Conservation (phyloP, 306 rosid species). For the Quillaja saponaria region DNA sequence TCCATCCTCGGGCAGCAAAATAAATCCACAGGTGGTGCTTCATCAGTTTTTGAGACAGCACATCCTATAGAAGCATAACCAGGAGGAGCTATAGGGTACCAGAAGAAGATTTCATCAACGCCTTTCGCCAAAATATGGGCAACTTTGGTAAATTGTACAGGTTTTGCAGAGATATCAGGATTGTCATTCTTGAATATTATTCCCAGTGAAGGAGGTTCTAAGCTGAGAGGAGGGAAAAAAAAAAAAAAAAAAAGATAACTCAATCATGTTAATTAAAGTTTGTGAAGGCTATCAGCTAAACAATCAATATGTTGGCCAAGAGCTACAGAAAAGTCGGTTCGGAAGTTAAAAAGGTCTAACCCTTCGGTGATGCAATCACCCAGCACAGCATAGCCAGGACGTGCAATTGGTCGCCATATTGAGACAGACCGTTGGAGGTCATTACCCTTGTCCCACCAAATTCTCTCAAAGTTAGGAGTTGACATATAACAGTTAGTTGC, state of each 20-base stretch:
- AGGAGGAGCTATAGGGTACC: conserved; percentile 97
- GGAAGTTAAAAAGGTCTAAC: conserved; percentile 48
- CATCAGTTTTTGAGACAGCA: conserved; percentile 75
- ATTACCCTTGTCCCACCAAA: conserved; percentile 98
- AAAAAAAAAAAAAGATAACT: conserved; percentile 23
- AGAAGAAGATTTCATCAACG: conserved; percentile 83
- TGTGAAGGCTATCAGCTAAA: conserved; percentile 19
- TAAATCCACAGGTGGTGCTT: conserved; percentile 62
- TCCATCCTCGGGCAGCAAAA: conserved; percentile 98
- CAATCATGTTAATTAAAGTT: conserved; percentile 9
- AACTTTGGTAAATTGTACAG: conserved; percentile 92
- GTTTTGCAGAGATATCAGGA: conserved; percentile 82
- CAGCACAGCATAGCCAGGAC: conserved; percentile 73
- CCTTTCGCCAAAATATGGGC: conserved; percentile 79
- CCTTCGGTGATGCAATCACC: conserved; percentile 98
- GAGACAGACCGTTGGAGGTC: conserved; percentile 82
- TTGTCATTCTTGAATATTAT: conserved; percentile 77
- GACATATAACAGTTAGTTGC: conserved; percentile 67
- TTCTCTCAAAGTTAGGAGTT: conserved; percentile 90
- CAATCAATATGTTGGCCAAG: conserved; percentile 3
- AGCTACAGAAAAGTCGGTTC: conserved; percentile 9
- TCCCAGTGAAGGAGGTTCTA: conserved; percentile 95
- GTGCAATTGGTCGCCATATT: conserved; percentile 87
- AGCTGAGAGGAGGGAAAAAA: conserved; percentile 50
- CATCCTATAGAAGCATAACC: conserved; percentile 99